Evolutionary conservation across 2,329 filamentous ascomycete genomes (phyloP).

Genomic region (Bipolaris oryzae): DNA sequence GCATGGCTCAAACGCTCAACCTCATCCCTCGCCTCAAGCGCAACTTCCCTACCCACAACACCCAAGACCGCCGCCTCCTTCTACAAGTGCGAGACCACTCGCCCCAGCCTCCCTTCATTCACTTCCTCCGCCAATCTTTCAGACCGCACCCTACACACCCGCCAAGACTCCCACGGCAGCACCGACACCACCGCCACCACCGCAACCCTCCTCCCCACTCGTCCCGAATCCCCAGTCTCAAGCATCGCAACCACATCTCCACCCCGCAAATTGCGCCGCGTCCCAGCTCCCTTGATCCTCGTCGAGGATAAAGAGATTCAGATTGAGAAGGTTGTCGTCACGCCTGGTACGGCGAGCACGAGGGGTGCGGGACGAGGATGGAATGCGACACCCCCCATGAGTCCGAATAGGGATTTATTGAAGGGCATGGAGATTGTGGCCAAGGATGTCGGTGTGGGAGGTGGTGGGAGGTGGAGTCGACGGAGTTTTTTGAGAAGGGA

Average conservation of each 20-base stretch:
- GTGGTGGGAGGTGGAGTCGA: not conserved
- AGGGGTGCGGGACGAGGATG: not conserved
- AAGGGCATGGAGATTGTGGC: slow-evolving; percentile 41
- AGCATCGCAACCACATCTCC: slow-evolving; percentile 12
- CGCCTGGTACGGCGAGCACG: slow-evolving; percentile 9
- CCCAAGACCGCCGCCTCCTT: slow-evolving; percentile 28
- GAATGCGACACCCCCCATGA: slow-evolving; percentile 36
- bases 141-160: slow-evolving; percentile 28
- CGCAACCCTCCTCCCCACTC: no score
- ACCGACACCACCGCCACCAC: slow-evolving; percentile 39
- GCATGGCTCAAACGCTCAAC: slow-evolving; percentile 46
- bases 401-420: slow-evolving; percentile 35
- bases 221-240: slow-evolving; percentile 1
- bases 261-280: slow-evolving; percentile 29
- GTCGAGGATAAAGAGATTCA: slow-evolving; percentile 33
- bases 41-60: slow-evolving; percentile 11
- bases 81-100: slow-evolving; percentile 35
- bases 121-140: no score
- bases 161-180: slow-evolving; percentile 39
- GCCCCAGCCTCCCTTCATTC: no score
- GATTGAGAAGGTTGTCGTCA: slow-evolving; percentile 14
- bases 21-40: slow-evolving; percentile 28
- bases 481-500: slow-evolving; percentile 15
- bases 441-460: slow-evolving; percentile 18
- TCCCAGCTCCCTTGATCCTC: slow-evolving; percentile 38